These are phyloP conservation scores for Cornus florida DNA, from an alignment of 148 eudicot genomes.

Conservation along the genomic window DNA sequence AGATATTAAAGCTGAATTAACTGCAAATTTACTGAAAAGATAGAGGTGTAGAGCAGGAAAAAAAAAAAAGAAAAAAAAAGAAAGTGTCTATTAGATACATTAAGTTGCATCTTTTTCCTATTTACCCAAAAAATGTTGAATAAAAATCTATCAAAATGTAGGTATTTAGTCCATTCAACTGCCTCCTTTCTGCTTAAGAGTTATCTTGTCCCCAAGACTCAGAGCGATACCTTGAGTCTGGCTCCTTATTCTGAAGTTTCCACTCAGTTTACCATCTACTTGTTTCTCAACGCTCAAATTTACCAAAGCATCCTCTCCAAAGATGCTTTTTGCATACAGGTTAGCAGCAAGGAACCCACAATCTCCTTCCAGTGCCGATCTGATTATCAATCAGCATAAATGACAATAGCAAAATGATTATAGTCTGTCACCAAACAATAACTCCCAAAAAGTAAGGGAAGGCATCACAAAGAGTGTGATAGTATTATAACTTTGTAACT, in stretches of 20 bases:
- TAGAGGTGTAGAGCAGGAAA: neutral
- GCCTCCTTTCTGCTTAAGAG: slow-evolving; percentile 87
- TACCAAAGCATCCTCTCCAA: slow-evolving; percentile 93
- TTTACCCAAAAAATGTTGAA: slow-evolving; percentile 9
- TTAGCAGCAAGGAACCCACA: slow-evolving; percentile 94
- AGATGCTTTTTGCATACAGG: slow-evolving; percentile 91
- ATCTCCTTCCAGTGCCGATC: slow-evolving; percentile 92
- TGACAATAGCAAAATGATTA: neutral
- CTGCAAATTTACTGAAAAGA: neutral
- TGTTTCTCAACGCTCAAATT: slow-evolving; percentile 88
- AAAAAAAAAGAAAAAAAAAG: neutral
- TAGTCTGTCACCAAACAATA: neutral
- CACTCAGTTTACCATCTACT: slow-evolving; percentile 79
- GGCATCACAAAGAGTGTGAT: no score
- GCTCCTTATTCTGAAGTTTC: slow-evolving; percentile 92
- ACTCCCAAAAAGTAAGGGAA: neutral
- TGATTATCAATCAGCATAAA: slow-evolving; percentile 22
- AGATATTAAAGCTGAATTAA: neutral
- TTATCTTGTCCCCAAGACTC: slow-evolving; percentile 95
- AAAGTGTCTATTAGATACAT: neutral
- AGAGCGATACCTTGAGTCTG: slow-evolving; percentile 94
- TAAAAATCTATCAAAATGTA: slow-evolving; percentile 2
- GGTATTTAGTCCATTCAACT: slow-evolving; percentile 19
- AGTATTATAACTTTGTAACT: no score
- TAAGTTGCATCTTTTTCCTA: neutral